Evolutionary conservation across 352 stramenopile genomes (phyloP), one percentile per base, ranked within the genome.

Genomic region (Pelagophyceae sp.): DNA sequence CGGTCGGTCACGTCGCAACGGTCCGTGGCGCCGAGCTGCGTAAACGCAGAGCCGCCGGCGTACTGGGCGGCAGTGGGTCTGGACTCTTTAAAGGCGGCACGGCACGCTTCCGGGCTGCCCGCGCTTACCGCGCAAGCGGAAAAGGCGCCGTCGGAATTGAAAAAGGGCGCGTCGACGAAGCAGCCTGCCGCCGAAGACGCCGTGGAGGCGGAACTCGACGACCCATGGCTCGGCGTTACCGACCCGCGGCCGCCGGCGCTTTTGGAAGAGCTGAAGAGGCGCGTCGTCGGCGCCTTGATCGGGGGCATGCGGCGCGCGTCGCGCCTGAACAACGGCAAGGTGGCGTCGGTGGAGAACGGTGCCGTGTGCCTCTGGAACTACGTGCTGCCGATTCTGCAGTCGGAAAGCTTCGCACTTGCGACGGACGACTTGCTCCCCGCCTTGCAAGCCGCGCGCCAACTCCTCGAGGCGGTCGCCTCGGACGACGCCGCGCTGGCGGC

Each of bases 351-450:
- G 19, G 87, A 95, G 45, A 95, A 93, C 76, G 89, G 85, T 0
- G 90, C 86, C 25, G 87, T 91, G 25, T 93, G 91, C 76, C 70
- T 95, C n/a, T 95, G 90, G 90, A 96, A 96, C 79, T 29, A 89
- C 29, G 32, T 83, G 40, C 77, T 90, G 38, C 81, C 78, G 63
- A 84, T 93, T 38, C 70, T 93, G 0, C 80, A 83, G 0, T n/a
- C n/a, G n/a, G n/a, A n/a, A n/a, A n/a, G n/a, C n/a, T n/a, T n/a
- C n/a, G n/a, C n/a, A n/a, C n/a, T n/a, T n/a, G n/a, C n/a, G n/a
- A n/a, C n/a, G n/a, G n/a, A n/a, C n/a, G 88, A 93, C 23, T 89
- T 88, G 38, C 27, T 90, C 20, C 78, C 67, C n/a, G 85, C 88
- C 0, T 87, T 94, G 78, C 84, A 92, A 81, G 77, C 80, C 0